A percentile compares a stretch with the other conserved stretches of the same genome.
phyloP scores from a whole-genome alignment of 208 protist species.

The Acanthamoeba royreba region DNA sequence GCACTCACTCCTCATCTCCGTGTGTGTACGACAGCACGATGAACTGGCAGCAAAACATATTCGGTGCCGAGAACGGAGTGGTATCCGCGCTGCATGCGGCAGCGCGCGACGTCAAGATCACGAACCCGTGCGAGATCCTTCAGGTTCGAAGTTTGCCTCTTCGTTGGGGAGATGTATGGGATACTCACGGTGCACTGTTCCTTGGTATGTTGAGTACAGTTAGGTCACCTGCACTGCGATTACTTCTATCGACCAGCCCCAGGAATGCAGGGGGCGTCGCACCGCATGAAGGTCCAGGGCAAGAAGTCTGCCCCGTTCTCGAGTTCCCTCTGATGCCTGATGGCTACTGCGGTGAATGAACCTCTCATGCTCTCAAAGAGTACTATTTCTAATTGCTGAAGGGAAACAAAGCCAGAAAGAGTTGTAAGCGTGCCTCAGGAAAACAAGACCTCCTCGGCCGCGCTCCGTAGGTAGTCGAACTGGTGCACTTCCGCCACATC shows the following conservation, averaged over 20 bases:
- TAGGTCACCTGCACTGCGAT: neutral
- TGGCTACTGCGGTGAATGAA: no score
- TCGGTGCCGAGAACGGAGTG: neutral
- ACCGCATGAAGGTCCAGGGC: neutral
- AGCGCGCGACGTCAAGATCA: no score
- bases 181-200: neutral
- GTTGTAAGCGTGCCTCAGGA: no score
- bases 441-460: neutral
- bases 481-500: constrained; percentile 26
- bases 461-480: neutral
- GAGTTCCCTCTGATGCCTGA: no score
- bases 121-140: neutral
- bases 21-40: neutral
- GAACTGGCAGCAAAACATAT: neutral
- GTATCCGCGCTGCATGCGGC: neutral
- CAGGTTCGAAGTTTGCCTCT: neutral
- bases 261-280: neutral
- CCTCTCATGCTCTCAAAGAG: no score
- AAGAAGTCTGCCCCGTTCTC: no score
- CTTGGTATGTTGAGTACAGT: neutral
- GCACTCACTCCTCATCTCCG: no score
- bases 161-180: neutral
- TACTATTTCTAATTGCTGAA: no score
- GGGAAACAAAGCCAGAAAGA: no score
- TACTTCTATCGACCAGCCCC: neutral